Conservation (phyloP, 73 alveolate species). For the Paramecium octaurelia region DNA sequence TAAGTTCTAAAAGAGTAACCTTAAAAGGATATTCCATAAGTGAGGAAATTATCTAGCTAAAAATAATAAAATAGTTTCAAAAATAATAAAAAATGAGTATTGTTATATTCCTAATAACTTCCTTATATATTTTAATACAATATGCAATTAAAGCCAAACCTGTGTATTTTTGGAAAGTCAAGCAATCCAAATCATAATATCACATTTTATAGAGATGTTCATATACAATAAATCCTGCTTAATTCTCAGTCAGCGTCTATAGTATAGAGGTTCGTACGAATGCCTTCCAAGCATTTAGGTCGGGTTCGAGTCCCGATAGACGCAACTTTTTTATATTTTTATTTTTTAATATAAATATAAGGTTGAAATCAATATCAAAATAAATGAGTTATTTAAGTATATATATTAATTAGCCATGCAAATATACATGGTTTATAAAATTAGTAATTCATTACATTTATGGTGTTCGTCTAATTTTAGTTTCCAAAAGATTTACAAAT, state of each 20-base stretch:
- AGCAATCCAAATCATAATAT: not conserved
- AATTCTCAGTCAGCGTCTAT: conserved; percentile 64
- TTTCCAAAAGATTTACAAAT: conserved; percentile 19
- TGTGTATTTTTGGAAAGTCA: too few relatives aligned
- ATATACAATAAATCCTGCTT: not conserved
- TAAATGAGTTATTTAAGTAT: not conserved
- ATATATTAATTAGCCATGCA: not conserved
- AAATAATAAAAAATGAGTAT: not conserved
- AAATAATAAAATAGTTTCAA: not conserved
- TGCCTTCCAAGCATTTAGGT: conserved; percentile 89
- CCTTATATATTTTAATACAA: not conserved
- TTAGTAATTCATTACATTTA: not conserved
- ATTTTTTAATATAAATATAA: not conserved
- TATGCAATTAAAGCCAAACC: not conserved
- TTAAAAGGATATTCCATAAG: not conserved
- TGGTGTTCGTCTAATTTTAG: not conserved
- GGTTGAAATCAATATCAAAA: not conserved
- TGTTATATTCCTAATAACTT: not conserved
- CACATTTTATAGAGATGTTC: not conserved
- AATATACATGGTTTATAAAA: not conserved
- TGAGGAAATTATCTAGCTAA: not conserved
- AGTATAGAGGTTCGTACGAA: conserved; percentile 89
- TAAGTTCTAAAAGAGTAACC: not conserved
- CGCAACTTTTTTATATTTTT: conserved; percentile 68
- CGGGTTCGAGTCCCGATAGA: conserved; percentile 93